phyloP scores from a whole-genome alignment of 23 red algal genomes.

The Rhodosorus marinus region DNA sequence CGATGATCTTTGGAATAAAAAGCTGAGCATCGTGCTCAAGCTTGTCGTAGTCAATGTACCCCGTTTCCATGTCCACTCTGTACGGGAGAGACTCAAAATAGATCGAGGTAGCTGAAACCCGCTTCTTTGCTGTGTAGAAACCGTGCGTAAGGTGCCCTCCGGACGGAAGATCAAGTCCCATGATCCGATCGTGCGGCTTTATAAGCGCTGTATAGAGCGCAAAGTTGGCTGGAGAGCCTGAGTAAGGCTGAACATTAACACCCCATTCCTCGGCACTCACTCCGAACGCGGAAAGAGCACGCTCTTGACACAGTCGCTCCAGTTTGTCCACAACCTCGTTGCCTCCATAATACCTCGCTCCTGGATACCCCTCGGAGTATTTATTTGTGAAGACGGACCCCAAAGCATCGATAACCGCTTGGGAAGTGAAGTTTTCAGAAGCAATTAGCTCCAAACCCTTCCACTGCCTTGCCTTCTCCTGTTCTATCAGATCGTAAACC shows the following conservation, averaged over 20 bases:
- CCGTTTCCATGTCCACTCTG: conserved; percentile 53
- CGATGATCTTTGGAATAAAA: conserved; percentile 68
- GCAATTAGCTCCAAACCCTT: conserved; percentile 97
- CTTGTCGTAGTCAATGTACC: conserved; percentile 90
- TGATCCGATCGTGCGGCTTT: conserved; percentile 95
- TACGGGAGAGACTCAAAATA: conserved; percentile 99
- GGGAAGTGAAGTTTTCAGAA: conserved; percentile 96
- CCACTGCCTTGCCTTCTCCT: conserved; percentile 79
- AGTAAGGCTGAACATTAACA: conserved; percentile 99
- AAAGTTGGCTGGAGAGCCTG: conserved; percentile 95
- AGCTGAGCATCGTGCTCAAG: conserved; percentile 45
- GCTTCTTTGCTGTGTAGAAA: conserved; percentile 95
- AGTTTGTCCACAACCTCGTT: conserved; percentile 92
- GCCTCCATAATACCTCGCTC: conserved; percentile 92
- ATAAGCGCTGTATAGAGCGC: conserved; percentile 78
- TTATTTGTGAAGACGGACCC: conserved; percentile 94
- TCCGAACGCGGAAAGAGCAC: conserved; percentile 76
- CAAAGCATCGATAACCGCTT: conserved; percentile 56
- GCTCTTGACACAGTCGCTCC: conserved; percentile 73
- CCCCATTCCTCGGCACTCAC: conserved; percentile 50
- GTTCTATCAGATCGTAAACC: conserved; percentile 42
- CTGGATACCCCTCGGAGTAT: conserved; percentile 95
- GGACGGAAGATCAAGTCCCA: conserved; percentile 88
- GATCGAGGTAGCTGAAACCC: conserved; percentile 91
- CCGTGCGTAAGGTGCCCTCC: conserved; percentile 97